Evolutionary conservation across 176 grass and related monocot species (phyloP).

Genomic region (Coix lacrymajobi): DNA sequence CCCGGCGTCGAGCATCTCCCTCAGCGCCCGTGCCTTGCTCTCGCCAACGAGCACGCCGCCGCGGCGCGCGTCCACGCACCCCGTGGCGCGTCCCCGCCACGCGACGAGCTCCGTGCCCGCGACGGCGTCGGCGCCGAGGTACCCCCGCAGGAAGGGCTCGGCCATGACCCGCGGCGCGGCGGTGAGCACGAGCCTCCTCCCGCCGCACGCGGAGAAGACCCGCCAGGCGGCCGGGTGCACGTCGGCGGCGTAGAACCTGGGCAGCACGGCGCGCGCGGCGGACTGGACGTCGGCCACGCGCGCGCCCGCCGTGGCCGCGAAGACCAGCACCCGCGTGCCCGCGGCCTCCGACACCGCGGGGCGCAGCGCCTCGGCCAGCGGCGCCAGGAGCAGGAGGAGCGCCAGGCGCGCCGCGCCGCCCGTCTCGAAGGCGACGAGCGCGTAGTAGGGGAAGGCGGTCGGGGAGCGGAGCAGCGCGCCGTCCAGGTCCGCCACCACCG

Average conservation of each 20-base stretch:
- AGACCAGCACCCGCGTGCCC: conserved; percentile 36
- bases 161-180: conserved; percentile 52
- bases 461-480: conserved; percentile 51
- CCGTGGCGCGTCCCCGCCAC: conserved; percentile 41
- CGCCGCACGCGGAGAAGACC: conserved; percentile 31
- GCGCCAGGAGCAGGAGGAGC: conserved; percentile 45
- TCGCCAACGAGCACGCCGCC: conserved; percentile 29
- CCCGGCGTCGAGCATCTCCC: conserved; percentile 22
- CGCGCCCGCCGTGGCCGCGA: conserved; percentile 49
- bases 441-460: conserved; percentile 64
- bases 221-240: conserved; percentile 42
- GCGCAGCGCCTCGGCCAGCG: conserved; percentile 35
- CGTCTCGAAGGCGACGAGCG: conserved; percentile 65
- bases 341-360: conserved; percentile 47
- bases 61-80: conserved; percentile 14
- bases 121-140: conserved; percentile 47
- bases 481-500: conserved; percentile 59
- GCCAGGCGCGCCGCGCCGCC: conserved; percentile 51
- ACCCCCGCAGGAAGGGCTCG: conserved; percentile 59
- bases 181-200: conserved; percentile 25
- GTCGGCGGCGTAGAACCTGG: conserved; percentile 63
- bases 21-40: conserved; percentile 35
- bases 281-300: conserved; percentile 54
- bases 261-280: conserved; percentile 56
- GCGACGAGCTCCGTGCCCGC: conserved; percentile 47